phyloP scores from a whole-genome alignment of 192 early-diverging fungal species.

The Podila minutissima region DNA sequence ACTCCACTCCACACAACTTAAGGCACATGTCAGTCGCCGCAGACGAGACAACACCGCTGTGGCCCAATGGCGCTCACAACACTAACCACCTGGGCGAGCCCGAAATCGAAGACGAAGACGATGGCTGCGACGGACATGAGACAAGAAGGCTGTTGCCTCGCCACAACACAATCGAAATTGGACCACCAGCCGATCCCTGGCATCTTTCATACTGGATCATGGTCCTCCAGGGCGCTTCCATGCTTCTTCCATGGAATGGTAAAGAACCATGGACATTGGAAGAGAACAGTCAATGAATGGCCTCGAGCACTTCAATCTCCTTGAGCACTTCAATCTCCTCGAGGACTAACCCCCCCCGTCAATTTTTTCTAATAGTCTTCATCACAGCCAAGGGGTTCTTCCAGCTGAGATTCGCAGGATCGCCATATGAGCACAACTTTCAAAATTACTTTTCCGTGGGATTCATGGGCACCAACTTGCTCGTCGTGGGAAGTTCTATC shows the following conservation, averaged over 20 bases:
- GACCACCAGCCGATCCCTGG: constrained; percentile 57
- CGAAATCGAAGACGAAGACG: neutral
- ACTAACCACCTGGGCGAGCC: constrained; percentile 13
- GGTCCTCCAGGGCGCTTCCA: constrained; percentile 78
- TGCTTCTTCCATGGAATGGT: constrained; percentile 85
- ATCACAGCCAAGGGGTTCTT: constrained; percentile 85
- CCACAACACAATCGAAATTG: constrained; percentile 20
- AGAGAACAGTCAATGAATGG: neutral
- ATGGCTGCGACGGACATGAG: constrained; percentile 2
- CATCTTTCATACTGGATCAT: constrained; percentile 70
- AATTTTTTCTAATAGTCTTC: constrained; percentile 57
- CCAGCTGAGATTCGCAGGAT: constrained; percentile 66
- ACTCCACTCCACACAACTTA: neutral
- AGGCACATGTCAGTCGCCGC: constrained; percentile 7
- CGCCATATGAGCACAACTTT: constrained; percentile 69
- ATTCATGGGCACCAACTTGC: constrained; percentile 70
- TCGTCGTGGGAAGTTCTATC: constrained; percentile 61
- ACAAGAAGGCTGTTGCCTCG: neutral
- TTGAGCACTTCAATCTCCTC: too few species aligned
- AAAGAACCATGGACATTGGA: neutral
- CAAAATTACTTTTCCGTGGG: constrained; percentile 81
- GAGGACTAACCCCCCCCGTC: neutral
- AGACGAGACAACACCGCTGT: constrained; percentile 39
- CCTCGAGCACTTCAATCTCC: neutral
- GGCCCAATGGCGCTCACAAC: constrained; percentile 14